Evolutionary conservation across 2,329 filamentous ascomycete species (phyloP), one percentile per base, ranked within the genome.

Genomic region (Monilinia fructigena): DNA sequence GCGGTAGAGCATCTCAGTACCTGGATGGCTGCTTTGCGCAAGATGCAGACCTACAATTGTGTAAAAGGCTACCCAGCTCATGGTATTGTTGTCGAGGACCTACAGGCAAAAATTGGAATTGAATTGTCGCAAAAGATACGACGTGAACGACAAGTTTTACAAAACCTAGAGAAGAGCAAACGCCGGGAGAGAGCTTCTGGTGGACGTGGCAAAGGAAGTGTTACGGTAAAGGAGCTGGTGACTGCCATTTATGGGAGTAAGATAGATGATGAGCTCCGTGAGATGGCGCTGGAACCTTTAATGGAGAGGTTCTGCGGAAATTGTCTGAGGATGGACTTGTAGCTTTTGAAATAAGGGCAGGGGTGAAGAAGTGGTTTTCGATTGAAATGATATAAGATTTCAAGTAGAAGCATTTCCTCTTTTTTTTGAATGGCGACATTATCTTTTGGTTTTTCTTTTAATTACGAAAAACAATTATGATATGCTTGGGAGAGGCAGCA

Each of bases 1-100:
- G 91, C 93, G 0, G 94, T 95, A 70, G 91, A 95, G 76, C 85
- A 93, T 69, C 80, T 95, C 8, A 77, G 80, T 1, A 78, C 79
- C 0, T 96, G 93, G 75, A 80, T 95, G 70, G 74, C 77, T 28
- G 90, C 86, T 66, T 80, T 96, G 12, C 80, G 85, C 35, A 81
- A 82, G 11, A 69, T 70, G 64, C 50, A 63, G 8, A 5, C 50
- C 8, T 31, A 78, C 2, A 70, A 73, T 11, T 82, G 80, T 66
- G 45, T 14, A 0, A 69, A 69, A 0, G 82, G 81, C 0, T 81
- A 83, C 68, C 78, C 81, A 0, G 81, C 78, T 2, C 82, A 84
- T 65, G 82, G 82, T 4, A 72, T 68, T 0, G 73, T 76, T 0
- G 79, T 82, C 47, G 18, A 55, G 1, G 70, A 82, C 66, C 70